Evolutionary conservation across 2,329 filamentous ascomycete genomes (phyloP), one percentile per base, ranked within the genome.

Genomic region (Sclerotinia nivalis): DNA sequence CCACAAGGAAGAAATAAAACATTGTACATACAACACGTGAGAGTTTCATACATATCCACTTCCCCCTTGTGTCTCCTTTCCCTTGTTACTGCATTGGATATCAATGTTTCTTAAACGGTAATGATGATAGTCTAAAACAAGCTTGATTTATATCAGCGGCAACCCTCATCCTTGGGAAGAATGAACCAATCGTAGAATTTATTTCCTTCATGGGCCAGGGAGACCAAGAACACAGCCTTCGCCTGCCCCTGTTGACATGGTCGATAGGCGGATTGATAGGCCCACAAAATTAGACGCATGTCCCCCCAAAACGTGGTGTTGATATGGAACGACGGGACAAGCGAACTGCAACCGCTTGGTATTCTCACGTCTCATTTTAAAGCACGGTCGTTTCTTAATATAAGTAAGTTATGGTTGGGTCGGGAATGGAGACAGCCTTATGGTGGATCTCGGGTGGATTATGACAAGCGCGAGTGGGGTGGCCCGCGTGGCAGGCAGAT

Each of bases 221-320:
- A 12, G 47, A 40, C 22, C 47, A 52, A 18, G n/a, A 64, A 64
- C 61, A 65, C 34, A 28, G 31, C n/a, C 47, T 65, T 65, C 34
- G 61, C 61, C 43, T 65, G 13, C n/a, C 47, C 61, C 25, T 25
- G 61, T 9, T 22, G 34, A 40, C 49, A 52, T 8, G 31, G 18
- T 40, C 31, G 34, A 52, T 28, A 43, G 34, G 47, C 47, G 61
- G 61, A 52, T 65, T 52, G 61, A 65, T 65, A 52, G 61, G 61
- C 49, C 61, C 61, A 65, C 47, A 52, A 28, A 65, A 52, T 65
- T 64, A 65, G 61, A 65, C 61, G 61, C 61, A 65, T 65, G 5
- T 22, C n/a, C 47, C 47, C 55, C 47, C 40, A 9, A 52, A 52
- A 65, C 31, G 47, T 65, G 47, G 31, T 65, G 40, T 28, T 65